Conservation (phyloP, 768 basidiomycete genomes). For the Tephrocybe rancida region DNA sequence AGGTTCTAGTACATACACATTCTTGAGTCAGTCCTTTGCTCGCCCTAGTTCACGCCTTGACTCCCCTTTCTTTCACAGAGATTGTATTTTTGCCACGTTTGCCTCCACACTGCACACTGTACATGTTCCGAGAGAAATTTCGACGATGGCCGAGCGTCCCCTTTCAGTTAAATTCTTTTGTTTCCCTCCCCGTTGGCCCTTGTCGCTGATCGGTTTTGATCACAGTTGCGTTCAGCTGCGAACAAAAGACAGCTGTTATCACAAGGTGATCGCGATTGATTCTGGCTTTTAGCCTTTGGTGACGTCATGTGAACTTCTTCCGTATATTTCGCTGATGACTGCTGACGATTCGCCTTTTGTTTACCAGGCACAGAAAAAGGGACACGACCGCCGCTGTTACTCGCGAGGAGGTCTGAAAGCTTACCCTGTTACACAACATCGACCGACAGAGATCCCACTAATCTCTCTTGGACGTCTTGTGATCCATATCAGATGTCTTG, state of each 20-base stretch:
- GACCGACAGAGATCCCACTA: conserved; percentile 1
- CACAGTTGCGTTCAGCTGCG: not conserved
- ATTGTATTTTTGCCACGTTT: not conserved
- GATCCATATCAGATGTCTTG: not conserved
- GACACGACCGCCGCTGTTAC: not conserved
- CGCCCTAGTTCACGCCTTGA: too few species aligned
- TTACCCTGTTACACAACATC: not conserved
- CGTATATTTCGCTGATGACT: conserved; percentile 4
- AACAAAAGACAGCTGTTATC: conserved; percentile 3
- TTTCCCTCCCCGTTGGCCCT: not conserved
- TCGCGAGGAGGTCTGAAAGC: not conserved
- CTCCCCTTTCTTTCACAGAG: not conserved
- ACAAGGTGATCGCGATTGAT: not conserved
- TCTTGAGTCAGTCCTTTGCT: too few species aligned
- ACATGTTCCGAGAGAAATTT: not conserved
- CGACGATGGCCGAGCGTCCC: conserved; percentile 6
- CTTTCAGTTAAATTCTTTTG: conserved; percentile 8
- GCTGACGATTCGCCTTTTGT: not conserved
- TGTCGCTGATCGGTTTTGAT: not conserved
- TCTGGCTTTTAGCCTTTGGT: conserved; percentile 7
- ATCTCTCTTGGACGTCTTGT: not conserved
- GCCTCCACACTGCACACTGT: not conserved
- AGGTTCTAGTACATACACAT: too few species aligned
- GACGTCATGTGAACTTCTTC: conserved; percentile 11
- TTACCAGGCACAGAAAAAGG: conserved; percentile 3